A percentile compares a stretch with the other conserved stretches of the same genome.
phyloP scores from a whole-genome alignment of 176 grass and related monocot genomes.

The Alopecurus myosuroides region DNA sequence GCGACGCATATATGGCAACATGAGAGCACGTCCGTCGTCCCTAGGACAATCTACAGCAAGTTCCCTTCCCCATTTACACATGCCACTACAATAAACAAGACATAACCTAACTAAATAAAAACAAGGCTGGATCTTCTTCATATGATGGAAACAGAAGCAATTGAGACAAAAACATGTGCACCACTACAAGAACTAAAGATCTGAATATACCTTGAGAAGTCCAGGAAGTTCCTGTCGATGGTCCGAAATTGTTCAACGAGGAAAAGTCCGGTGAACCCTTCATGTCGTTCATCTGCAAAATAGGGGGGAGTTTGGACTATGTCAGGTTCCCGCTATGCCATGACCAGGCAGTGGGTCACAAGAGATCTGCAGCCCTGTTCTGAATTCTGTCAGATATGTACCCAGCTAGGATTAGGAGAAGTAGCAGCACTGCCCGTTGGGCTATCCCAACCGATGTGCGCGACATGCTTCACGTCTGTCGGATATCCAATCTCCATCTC shows the following conservation, averaged over 20 bases:
- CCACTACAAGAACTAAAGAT: not conserved
- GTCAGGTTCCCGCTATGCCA: not conserved
- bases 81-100: constrained; percentile 5
- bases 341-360: not conserved
- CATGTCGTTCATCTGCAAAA: constrained; percentile 51
- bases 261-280: constrained; percentile 42
- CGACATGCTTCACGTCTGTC: constrained; percentile 70
- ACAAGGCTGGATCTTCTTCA: constrained; percentile 1
- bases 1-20: constrained; percentile 11
- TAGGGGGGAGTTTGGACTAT: not conserved
- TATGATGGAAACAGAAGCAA: not conserved
- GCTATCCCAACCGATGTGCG: constrained; percentile 77
- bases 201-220: constrained; percentile 65
- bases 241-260: constrained; percentile 20
- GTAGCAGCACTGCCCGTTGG: constrained; percentile 38
- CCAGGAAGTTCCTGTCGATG: constrained; percentile 57
- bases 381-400: constrained; percentile 20
- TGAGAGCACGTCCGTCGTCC: constrained; percentile 16
- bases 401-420: constrained; percentile 48
- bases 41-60: not conserved
- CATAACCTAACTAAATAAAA: not conserved
- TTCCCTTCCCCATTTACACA: constrained; percentile 5
- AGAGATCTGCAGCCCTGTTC: not conserved
- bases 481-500: constrained; percentile 65
- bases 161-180: constrained; percentile 16